Conservation (phyloP, 257 asterid species). For the Echites panduratus region DNA sequence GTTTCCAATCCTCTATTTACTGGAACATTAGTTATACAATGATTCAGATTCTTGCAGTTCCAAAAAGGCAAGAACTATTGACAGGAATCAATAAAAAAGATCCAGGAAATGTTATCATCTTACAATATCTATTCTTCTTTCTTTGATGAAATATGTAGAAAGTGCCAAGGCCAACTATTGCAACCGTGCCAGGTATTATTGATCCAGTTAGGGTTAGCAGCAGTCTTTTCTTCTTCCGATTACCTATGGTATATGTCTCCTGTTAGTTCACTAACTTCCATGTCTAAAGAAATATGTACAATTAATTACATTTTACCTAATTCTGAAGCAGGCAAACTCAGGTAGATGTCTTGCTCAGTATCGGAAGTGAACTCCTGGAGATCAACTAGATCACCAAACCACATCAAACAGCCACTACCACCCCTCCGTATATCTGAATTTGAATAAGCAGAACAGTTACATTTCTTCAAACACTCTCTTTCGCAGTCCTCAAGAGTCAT, state of each 20-base stretch:
- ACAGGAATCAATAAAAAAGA: neutral
- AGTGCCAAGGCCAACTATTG: conserved; percentile 10
- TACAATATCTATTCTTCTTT: conserved; percentile 12
- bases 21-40: neutral
- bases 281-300: neutral
- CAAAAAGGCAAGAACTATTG: too few relatives aligned
- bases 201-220: neutral
- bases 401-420: conserved; percentile 20
- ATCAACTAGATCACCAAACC: conserved; percentile 23
- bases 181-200: neutral
- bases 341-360: conserved; percentile 14
- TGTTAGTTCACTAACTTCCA: neutral
- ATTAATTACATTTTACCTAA: conserved; percentile 16
- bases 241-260: neutral
- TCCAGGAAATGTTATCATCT: neutral
- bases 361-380: conserved; percentile 3
- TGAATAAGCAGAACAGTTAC: conserved; percentile 25
- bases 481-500: conserved; percentile 18
- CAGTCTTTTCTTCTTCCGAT: neutral
- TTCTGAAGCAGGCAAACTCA: conserved; percentile 24
- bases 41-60: too few relatives aligned
- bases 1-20: conserved; percentile 5
- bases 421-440: conserved; percentile 10
- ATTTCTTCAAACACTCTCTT: conserved; percentile 17
- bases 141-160: conserved; percentile 10